Evolutionary conservation across 1,284 basidiomycete species (phyloP), one percentile per base, ranked within the genome.

Genomic region (Tylopilus sp.): DNA sequence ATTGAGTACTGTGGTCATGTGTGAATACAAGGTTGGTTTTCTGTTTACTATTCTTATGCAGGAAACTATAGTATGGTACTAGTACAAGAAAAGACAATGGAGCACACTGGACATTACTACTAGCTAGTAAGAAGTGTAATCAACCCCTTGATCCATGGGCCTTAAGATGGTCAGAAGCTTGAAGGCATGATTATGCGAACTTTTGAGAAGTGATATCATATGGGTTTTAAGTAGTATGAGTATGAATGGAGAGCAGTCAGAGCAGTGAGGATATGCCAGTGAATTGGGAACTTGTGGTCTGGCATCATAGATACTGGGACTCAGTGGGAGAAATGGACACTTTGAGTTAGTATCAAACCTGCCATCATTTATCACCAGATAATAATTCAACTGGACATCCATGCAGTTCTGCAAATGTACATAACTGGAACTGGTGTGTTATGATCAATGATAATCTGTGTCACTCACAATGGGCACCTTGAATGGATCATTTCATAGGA

Each of bases 261-360:
- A n/a, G 16, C 53, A 54, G 39, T 79, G 82, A 44, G 73, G 68
- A 7, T 80, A 81, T 58, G 7, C 56, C 62, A 65, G 18, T 44
- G 57, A n/a, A n/a, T 32, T 51, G 81, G 79, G 59, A 70, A 77
- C 19, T 69, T 68, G 12, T n/a, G 10, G 47, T 24, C n/a, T 49
- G 47, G 24, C n/a, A 4, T n/a, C 47, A n/a, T 19, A 22, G 19
- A 22, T 19, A 19, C 18, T 44, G 41, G 8, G 19, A 41, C 44
- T n/a, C 44, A 13, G n/a, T 49, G n/a, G 26, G 22, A 41, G 58
- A 47, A 52, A 36, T 15, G 19, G 15, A 58, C 38, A 12, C n/a
- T n/a, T n/a, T n/a, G n/a, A 71, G 59, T 68, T 67, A 22, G 76
- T 79, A 60, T 79, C 75, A 47, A 72, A 13, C 62, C 33, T 62